A percentile compares a stretch with the other conserved stretches of the same genome.
These are phyloP conservation scores for Strigomonas galati DNA, from an alignment of 208 protist genomes.

Conservation along the genomic window DNA sequence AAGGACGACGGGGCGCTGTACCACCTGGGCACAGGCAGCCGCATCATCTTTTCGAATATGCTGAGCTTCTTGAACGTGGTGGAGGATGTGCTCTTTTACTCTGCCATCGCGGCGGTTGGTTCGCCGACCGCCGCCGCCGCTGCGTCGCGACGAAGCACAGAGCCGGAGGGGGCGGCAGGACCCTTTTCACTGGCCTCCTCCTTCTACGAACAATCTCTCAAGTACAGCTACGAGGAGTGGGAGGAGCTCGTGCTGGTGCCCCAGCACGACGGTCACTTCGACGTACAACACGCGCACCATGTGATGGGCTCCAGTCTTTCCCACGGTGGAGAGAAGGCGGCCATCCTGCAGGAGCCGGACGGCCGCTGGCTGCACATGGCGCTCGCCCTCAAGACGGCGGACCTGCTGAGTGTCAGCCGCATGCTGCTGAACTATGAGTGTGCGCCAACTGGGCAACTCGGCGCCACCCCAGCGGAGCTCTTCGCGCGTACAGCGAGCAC, in stretches of 20 bases:
- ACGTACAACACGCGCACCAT: not conserved
- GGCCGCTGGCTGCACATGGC: slow-evolving; percentile 70
- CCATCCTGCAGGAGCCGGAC: slow-evolving; percentile 46
- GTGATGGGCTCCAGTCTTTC: slow-evolving; percentile 10
- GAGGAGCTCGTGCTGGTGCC: slow-evolving; percentile 35
- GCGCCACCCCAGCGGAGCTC: slow-evolving; percentile 18
- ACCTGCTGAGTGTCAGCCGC: slow-evolving; percentile 48
- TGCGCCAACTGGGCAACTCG: slow-evolving; percentile 15
- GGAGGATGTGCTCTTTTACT: slow-evolving; percentile 78
- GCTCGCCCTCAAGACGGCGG: slow-evolving; percentile 62
- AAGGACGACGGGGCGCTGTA: slow-evolving; percentile 1
- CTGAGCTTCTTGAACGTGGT: slow-evolving; percentile 47
- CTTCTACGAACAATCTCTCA: slow-evolving; percentile 12
- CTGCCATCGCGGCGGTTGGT: slow-evolving; percentile 9
- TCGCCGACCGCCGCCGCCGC: not conserved
- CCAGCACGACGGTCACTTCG: not conserved
- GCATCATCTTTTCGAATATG: slow-evolving; percentile 42
- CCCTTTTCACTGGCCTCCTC: slow-evolving; percentile 1
- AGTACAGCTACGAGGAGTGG: slow-evolving; percentile 49
- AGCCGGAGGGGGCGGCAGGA: not conserved
- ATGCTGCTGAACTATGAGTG: slow-evolving; percentile 56
- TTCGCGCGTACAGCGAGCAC: slow-evolving; percentile 6
- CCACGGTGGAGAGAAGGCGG: slow-evolving; percentile 23
- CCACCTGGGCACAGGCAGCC: slow-evolving; percentile 32
- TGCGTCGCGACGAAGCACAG: slow-evolving; percentile 1